A percentile compares a stretch with the other conserved stretches of the same genome.
phyloP scores from a whole-genome alignment of 768 basidiomycete species.

The Cyathus striatus region DNA sequence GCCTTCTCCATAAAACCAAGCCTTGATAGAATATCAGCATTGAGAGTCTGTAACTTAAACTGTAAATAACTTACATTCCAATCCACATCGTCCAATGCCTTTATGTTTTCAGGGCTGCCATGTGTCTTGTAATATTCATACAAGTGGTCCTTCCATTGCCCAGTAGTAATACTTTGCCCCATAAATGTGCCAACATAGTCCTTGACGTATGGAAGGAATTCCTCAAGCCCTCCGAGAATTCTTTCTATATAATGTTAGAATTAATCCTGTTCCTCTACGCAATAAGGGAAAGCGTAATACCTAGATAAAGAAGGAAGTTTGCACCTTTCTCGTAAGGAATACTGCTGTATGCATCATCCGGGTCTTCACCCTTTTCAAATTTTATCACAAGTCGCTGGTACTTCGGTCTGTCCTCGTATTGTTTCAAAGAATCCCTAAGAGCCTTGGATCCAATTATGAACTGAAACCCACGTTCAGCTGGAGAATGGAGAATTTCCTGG shows the following conservation, averaged over 20 bases:
- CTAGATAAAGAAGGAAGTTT: conserved; percentile 82
- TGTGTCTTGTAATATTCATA: conserved; percentile 62
- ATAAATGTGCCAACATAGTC: conserved; percentile 81
- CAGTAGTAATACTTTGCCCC: conserved; percentile 78
- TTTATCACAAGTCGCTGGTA: conserved; percentile 80
- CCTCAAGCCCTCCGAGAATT: conserved; percentile 74
- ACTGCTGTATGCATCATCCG: conserved; percentile 69
- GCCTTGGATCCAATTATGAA: conserved; percentile 73
- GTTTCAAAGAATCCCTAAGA: conserved; percentile 64
- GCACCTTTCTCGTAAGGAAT: conserved; percentile 90
- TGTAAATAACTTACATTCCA: conserved; percentile 58
- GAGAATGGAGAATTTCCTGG: conserved; percentile 61
- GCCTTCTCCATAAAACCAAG: conserved; percentile 84
- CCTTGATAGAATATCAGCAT: conserved; percentile 28
- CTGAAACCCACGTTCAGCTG: conserved; percentile 74
- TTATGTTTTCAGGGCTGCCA: conserved; percentile 55
- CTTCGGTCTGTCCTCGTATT: conserved; percentile 55
- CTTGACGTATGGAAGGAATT: conserved; percentile 79
- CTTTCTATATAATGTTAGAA: conserved; percentile 37
- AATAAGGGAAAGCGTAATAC: conserved; percentile 24
- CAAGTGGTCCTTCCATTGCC: conserved; percentile 79
- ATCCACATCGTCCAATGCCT: conserved; percentile 62
- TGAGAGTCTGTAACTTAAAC: background rate
- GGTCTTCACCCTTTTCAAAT: conserved; percentile 69
- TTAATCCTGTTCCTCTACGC: background rate